Conservation (phyloP, 2,329 filamentous ascomycete species). For the Pseudogymnoascus sp. region DNA sequence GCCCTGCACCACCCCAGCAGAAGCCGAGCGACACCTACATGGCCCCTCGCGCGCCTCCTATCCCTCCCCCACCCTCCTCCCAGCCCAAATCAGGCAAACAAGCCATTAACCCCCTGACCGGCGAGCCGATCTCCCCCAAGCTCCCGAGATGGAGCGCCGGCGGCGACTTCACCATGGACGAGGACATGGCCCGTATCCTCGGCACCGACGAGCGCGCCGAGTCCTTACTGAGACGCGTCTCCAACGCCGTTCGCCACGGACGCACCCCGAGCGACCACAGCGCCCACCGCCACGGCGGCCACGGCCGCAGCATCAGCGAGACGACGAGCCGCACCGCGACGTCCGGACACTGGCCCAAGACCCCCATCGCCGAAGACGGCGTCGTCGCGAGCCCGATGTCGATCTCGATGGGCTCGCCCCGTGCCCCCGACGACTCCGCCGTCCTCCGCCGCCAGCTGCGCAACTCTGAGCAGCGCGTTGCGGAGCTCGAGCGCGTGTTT, state of each 20-base stretch:
- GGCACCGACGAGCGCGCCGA: conserved; percentile 65
- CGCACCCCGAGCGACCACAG: conserved; percentile 69
- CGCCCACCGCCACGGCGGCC: conserved; percentile 35
- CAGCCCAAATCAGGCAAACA: conserved; percentile 34
- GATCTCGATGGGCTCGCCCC: conserved; percentile 47
- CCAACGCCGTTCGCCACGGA: conserved; percentile 87
- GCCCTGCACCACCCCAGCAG: conserved; percentile 33
- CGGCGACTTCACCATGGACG: conserved; percentile 87
- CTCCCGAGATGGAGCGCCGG: conserved; percentile 68
- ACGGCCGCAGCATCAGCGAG: conserved; percentile 57
- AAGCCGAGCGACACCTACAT: conserved; percentile 29
- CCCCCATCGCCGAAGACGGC: conserved; percentile 50
- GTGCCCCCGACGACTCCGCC: conserved; percentile 49
- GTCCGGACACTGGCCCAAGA: conserved; percentile 63
- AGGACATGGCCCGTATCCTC: conserved; percentile 86
- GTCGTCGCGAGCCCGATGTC: conserved; percentile 66
- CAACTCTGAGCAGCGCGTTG: conserved; percentile 73
- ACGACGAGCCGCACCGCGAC: conserved; percentile 55
- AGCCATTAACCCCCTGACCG: conserved; percentile 31
- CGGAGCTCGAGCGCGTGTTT: conserved; percentile 78
- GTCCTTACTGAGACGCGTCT: conserved; percentile 79
- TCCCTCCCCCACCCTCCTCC: conserved; percentile 18
- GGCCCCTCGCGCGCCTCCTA: conserved; percentile 27
- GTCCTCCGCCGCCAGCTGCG: conserved; percentile 67
- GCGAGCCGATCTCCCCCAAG: conserved; percentile 46